Evolutionary conservation across 495 filamentous ascomycete genomes (phyloP).

Genomic region (Chaetomium fimeti): DNA sequence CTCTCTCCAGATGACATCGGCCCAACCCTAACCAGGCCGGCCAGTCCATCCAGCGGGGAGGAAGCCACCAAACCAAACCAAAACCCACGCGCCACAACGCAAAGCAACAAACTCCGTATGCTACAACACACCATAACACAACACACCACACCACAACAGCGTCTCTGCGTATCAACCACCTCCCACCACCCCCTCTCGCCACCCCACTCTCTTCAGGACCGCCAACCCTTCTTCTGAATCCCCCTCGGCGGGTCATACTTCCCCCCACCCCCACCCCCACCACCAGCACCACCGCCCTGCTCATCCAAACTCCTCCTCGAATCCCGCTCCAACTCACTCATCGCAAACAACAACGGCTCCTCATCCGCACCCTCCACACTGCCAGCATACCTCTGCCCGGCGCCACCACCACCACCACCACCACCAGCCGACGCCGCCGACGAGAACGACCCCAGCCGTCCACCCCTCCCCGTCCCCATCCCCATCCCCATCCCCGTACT

Average conservation of each 20-base stretch:
- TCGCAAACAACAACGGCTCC: conserved; percentile 80
- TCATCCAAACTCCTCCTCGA: conserved; percentile 75
- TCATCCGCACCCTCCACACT: conserved; percentile 63
- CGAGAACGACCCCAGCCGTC: conserved; percentile 32
- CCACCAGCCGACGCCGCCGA: not conserved
- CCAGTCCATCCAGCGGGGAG: no score
- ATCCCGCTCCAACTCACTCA: conserved; percentile 74
- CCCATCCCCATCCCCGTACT: not conserved
- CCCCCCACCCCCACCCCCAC: not conserved
- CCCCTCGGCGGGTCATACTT: conserved; percentile 22
- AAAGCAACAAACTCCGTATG: not conserved
- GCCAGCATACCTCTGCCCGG: conserved; percentile 44
- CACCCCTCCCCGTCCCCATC: not conserved
- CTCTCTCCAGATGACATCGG: not conserved
- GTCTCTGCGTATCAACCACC: not conserved
- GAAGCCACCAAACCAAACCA: not conserved
- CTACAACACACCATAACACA: conserved; percentile 3
- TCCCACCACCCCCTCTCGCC: not conserved
- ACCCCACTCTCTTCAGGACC: not conserved
- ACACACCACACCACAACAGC: not conserved
- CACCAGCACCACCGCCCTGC: conserved; percentile 22
- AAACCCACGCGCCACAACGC: not conserved
- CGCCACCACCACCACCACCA: not conserved
- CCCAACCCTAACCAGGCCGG: no score
- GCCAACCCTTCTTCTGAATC: conserved; percentile 26